Percentiles rank a stretch among this genome's conserved stretches.
These are phyloP conservation scores for Colletotrichum plurivorum DNA, from an alignment of 2,329 filamentous ascomycete species.

Conservation along the genomic window DNA sequence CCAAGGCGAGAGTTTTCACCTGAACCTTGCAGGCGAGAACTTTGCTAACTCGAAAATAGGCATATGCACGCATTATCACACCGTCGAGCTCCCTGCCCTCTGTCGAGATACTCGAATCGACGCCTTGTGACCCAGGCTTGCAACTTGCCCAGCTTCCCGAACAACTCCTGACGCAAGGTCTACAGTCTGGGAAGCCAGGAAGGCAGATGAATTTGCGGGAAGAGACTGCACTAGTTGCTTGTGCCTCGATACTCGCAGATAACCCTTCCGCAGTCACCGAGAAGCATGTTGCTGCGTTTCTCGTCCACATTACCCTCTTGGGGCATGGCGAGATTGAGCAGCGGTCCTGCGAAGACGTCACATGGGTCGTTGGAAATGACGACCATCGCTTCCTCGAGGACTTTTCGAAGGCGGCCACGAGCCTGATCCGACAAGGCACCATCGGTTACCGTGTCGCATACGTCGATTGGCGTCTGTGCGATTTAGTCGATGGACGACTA, in stretches of 20 bases:
- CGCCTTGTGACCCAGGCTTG: neutral
- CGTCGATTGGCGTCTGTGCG: conserved; percentile 10
- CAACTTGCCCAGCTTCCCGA: neutral
- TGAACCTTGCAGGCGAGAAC: neutral
- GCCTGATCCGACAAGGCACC: neutral
- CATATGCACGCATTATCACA: conserved; percentile 13
- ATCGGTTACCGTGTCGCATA: neutral
- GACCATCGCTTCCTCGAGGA: conserved; percentile 10
- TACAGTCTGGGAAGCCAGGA: neutral
- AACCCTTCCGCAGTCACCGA: conserved; percentile 6
- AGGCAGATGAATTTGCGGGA: neutral
- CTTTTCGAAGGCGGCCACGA: conserved; percentile 5
- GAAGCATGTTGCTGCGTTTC: conserved; percentile 17
- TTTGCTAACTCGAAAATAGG: neutral
- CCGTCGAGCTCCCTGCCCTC: neutral
- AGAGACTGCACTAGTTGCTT: conserved; percentile 1
- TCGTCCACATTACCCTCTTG: conserved; percentile 17
- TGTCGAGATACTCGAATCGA: neutral
- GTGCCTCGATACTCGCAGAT: neutral
- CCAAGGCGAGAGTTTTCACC: conserved; percentile 63
- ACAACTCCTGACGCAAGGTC: neutral
- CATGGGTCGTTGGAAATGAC: neutral
- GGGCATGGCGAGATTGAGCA: conserved; percentile 6
- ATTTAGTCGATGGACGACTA: conserved; percentile 25
- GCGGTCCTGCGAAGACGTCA: neutral